These are phyloP conservation scores for Xylaria palmicola DNA, from an alignment of 495 filamentous ascomycete genomes.

Conservation along the genomic window DNA sequence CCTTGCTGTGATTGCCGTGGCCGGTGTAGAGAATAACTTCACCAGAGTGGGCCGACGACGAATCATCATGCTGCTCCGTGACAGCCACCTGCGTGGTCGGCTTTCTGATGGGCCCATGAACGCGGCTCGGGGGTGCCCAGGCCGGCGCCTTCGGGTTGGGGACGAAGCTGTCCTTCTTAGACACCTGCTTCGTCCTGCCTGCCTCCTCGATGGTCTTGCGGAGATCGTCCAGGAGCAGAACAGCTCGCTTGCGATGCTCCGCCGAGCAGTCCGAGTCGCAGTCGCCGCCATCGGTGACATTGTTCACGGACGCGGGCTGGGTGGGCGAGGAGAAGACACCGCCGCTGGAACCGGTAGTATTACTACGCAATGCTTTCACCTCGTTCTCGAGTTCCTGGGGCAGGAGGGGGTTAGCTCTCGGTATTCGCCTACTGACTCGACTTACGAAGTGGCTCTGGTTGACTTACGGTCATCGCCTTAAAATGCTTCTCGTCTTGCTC, in stretches of 20 bases:
- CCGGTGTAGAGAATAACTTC: constrained; percentile 14
- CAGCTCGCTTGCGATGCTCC: neutral
- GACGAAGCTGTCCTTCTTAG: constrained; percentile 1
- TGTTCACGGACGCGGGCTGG: constrained; percentile 10
- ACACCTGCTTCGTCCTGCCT: neutral
- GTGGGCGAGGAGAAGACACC: neutral
- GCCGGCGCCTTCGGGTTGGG: constrained; percentile 13
- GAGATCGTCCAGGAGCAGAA: neutral
- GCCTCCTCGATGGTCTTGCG: neutral
- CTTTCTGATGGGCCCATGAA: neutral
- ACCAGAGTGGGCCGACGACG: constrained; percentile 4
- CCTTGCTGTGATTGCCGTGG: constrained; percentile 2
- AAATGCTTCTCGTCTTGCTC: constrained; percentile 12
- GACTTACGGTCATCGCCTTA: constrained; percentile 14
- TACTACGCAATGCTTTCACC: constrained; percentile 13
- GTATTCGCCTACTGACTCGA: neutral
- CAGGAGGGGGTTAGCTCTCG: neutral
- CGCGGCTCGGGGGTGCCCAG: constrained; percentile 6
- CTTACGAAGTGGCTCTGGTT: neutral
- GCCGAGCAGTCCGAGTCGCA: constrained; percentile 4
- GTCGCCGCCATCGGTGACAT: constrained; percentile 5
- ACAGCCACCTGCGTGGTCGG: neutral
- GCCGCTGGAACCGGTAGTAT: neutral
- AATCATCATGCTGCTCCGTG: constrained; percentile 1
- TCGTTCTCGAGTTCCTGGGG: constrained; percentile 10